Percentiles rank a stretch among this genome's conserved stretches.
These are phyloP conservation scores for Fusarium vanettenii DNA, from an alignment of 2,329 filamentous ascomycete species.

Conservation along the genomic window DNA sequence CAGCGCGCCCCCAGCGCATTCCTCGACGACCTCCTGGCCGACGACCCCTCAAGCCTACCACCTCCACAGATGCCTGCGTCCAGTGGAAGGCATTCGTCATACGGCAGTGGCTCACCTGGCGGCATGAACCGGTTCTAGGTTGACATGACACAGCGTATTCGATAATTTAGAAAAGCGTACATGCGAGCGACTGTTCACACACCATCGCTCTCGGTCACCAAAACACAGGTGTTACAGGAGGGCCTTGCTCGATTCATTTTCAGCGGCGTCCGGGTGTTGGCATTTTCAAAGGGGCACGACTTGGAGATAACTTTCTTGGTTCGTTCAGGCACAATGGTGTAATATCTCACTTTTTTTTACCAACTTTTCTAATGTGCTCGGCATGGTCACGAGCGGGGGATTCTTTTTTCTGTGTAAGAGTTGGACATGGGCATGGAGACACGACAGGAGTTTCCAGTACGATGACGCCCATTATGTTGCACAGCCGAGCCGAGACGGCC, in stretches of 20 bases:
- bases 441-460: not conserved
- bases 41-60: conserved; percentile 68
- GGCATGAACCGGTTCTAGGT: conserved; percentile 43
- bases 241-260: conserved; percentile 27
- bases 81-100: conserved; percentile 36
- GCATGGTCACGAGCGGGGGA: conserved; percentile 12
- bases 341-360: conserved; percentile 16
- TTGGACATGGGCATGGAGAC: conserved; percentile 15
- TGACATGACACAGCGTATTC: not conserved
- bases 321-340: conserved; percentile 24
- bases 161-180: conserved; percentile 15
- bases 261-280: conserved; percentile 40
- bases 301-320: conserved; percentile 30
- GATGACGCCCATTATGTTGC: conserved; percentile 11
- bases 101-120: conserved; percentile 35
- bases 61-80: conserved; percentile 53
- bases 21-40: conserved; percentile 89
- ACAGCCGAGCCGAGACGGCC: conserved; percentile 10
- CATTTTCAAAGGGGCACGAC: conserved; percentile 30
- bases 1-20: conserved; percentile 88
- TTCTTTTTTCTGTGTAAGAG: conserved; percentile 19
- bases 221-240: conserved; percentile 24
- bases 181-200: conserved; percentile 24
- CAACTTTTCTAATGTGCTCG: conserved; percentile 34
- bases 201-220: conserved; percentile 19